phyloP scores from a whole-genome alignment of 2,329 filamentous ascomycete genomes.

The Juglanconis juglandina region DNA sequence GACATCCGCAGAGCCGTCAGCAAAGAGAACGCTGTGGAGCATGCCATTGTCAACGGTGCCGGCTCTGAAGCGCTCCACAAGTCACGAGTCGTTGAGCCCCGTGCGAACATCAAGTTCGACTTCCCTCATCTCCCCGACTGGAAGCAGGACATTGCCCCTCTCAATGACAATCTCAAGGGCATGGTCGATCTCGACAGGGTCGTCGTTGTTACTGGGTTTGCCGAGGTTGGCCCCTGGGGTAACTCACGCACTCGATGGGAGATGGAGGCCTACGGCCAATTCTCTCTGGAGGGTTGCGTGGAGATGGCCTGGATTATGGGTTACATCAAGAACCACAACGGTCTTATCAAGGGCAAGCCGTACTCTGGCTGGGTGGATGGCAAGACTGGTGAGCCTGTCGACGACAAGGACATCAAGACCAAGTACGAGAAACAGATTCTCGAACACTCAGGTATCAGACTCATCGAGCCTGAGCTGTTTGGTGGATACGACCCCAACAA shows the following conservation, averaged over 20 bases:
- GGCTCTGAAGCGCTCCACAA: constrained; percentile 90
- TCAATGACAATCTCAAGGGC: constrained; percentile 84
- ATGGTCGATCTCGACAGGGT: constrained; percentile 99
- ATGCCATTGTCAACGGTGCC: constrained; percentile 95
- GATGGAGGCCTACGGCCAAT: constrained; percentile 96
- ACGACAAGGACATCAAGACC: constrained; percentile 94
- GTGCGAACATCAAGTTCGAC: constrained; percentile 96
- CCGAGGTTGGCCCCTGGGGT: constrained; percentile 96
- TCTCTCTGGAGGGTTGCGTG: constrained; percentile 94
- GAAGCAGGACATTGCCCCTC: constrained; percentile 83
- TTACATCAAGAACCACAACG: constrained; percentile 97
- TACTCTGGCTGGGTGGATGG: constrained; percentile 96
- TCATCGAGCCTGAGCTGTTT: constrained; percentile 97
- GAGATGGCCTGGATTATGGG: constrained; percentile 99
- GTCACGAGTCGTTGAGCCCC: constrained; percentile 87
- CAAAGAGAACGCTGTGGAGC: constrained; percentile 93
- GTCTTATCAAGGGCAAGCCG: constrained; percentile 88
- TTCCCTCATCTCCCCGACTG: constrained; percentile 90
- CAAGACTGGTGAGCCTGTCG: constrained; percentile 91
- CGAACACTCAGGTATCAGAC: constrained; percentile 93
- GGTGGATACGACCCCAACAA: constrained; percentile 96
- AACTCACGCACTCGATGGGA: constrained; percentile 98
- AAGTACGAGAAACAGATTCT: constrained; percentile 98
- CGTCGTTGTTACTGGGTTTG: constrained; percentile 93
- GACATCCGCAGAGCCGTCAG: constrained; percentile 90